phyloP scores from a whole-genome alignment of 1,139 yeast genomes.

The Lodderomyces jiufengensis region DNA sequence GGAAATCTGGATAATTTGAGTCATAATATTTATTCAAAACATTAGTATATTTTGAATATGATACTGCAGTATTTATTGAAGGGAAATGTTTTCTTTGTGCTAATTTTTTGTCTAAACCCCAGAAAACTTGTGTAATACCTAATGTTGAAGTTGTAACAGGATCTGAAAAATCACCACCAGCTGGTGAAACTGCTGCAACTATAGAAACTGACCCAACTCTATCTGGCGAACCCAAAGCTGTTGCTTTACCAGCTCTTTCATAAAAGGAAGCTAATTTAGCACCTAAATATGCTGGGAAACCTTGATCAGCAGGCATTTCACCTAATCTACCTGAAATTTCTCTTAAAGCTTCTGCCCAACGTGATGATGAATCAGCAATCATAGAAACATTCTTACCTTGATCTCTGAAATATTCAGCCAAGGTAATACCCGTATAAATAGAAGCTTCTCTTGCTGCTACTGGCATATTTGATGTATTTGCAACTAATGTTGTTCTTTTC shows the following conservation, averaged over 20 bases:
- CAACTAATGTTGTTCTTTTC: conserved; percentile 98
- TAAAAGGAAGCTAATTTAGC: conserved; percentile 98
- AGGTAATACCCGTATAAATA: conserved; percentile 95
- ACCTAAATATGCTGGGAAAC: conserved; percentile 99
- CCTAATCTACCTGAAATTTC: conserved; percentile 99
- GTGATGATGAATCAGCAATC: conserved; percentile 99
- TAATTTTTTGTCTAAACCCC: conserved; percentile 98
- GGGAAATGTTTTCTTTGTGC: conserved; percentile 99
- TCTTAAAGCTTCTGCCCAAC: conserved; percentile 99
- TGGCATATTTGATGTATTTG: conserved; percentile 99
- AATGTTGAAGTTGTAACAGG: conserved; percentile 98
- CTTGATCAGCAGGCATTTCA: conserved; percentile 99
- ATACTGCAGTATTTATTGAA: conserved; percentile 90
- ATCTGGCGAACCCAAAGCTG: conserved; percentile 93
- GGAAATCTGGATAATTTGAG: conserved; percentile 84
- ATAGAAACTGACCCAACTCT: conserved; percentile 96
- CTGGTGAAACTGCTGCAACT: conserved; percentile 99
- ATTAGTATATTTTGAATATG: conserved; percentile 93
- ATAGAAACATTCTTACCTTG: conserved; percentile 98
- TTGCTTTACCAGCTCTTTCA: conserved; percentile 98
- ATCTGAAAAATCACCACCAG: conserved; percentile 99
- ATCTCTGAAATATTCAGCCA: conserved; percentile 99
- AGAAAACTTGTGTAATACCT: conserved; percentile 98
- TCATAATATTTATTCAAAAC: conserved; percentile 86
- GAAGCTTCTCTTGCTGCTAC: conserved; percentile 99